Evolutionary conservation across 2,329 filamentous ascomycete species (phyloP).

Genomic region (Drechslerella dactyloides): DNA sequence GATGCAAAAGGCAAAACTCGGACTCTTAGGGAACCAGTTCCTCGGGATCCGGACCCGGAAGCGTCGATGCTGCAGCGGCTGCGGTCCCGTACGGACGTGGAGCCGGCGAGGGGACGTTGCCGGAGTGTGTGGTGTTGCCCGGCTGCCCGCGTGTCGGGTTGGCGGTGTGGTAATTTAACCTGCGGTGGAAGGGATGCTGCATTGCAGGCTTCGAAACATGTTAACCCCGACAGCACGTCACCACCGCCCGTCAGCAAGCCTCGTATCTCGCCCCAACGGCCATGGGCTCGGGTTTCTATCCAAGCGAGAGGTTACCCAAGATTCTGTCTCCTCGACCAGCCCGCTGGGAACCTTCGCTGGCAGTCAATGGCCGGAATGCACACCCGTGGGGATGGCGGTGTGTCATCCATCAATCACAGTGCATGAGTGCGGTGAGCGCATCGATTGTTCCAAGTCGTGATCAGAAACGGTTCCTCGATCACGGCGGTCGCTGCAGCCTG

Average conservation of each 20-base stretch:
- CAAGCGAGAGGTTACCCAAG: constrained; percentile 47
- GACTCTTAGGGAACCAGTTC: constrained; percentile 24
- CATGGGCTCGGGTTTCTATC: constrained; percentile 42
- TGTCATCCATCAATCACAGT: neutral
- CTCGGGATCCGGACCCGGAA: constrained; percentile 19
- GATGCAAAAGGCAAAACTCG: neutral
- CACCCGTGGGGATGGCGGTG: neutral
- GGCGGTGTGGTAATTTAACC: constrained; percentile 33
- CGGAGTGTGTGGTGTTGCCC: constrained; percentile 26
- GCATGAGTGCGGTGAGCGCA: neutral
- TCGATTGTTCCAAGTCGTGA: neutral
- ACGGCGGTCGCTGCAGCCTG: too few species aligned
- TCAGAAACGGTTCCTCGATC: too few species aligned
- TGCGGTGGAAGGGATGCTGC: constrained; percentile 36
- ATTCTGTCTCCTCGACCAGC: constrained; percentile 32
- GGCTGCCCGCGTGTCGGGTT: too few species aligned
- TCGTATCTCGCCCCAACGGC: constrained; percentile 48
- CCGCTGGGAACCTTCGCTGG: constrained; percentile 28
- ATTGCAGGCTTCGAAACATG: constrained; percentile 39
- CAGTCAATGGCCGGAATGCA: constrained; percentile 7
- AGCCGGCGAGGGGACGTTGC: too few species aligned
- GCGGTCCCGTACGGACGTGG: neutral
- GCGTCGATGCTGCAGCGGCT: neutral
- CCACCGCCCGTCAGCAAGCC: constrained; percentile 13
- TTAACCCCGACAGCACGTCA: constrained; percentile 12